Base-by-base conservation (phyloP, 176 grass and related monocot species). In the Rhynchospora pubera region DNA sequence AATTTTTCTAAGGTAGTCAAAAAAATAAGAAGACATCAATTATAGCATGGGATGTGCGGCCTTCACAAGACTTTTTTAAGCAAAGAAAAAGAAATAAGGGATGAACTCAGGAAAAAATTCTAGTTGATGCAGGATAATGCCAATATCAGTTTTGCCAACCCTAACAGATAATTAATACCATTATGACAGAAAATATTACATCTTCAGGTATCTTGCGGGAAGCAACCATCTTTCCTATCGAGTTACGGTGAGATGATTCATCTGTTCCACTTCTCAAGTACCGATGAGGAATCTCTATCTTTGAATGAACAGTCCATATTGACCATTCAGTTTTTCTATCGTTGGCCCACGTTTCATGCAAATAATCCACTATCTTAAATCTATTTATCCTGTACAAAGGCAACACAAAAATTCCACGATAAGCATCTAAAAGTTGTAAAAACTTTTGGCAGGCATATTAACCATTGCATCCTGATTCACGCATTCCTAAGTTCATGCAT, bases 281-380 rank as follows among this genome's bases (percentile, higher is more conserved):
- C 34, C 77, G 88, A 70, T 94, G 90, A 44, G 92, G 90, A 64
- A 92, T 90, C 44, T 97, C 94, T 62, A 92, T 94, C 65, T 94
- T 91, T 28, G 94, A 97, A 89, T 97, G 90, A 81, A 97, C 86
- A 34, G 91, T 94, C 92, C 92, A 94, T 81, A 97, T 94, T 57
- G 94, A 94, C 94, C 94, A 97, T 83, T 97, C 92, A 53, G 88
- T 80, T 86, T 92, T 97, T 9, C 92, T 79, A 81, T 91, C 85
- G 80, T 69, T 84, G 80, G 91, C 85, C 94, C 92, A 97, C 52
- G 89, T 57, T 86, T 73, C 88, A 83, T 86, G 88, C 47, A 97
- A 88, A 87, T 97, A 83, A 70, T 94, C 78, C 77, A 94, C 74
- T 85, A 97, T 89, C 83, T 90, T 87, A 45, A 91, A 85, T 88